Conservation (phyloP, 495 filamentous ascomycete species). For the Neurospora sp. region DNA sequence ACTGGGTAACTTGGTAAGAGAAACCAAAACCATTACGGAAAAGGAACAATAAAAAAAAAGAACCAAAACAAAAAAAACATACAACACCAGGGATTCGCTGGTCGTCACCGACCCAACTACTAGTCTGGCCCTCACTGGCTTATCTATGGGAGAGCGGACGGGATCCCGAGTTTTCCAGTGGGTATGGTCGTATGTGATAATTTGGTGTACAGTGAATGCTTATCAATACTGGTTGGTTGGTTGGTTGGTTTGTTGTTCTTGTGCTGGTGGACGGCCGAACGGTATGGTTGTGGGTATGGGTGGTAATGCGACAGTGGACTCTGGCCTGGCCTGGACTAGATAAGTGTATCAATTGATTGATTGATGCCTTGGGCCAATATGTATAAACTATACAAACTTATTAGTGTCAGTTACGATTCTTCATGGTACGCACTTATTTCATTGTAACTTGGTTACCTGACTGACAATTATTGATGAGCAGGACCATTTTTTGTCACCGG, state of each 20-base stretch:
- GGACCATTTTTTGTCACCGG: too few relatives aligned
- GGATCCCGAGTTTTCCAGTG: slow-evolving; percentile 36
- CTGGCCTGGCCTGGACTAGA: background rate
- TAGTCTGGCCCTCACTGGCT: slow-evolving; percentile 24
- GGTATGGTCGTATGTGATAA: slow-evolving; percentile 34
- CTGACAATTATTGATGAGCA: too few relatives aligned
- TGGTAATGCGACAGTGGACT: background rate
- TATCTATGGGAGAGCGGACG: slow-evolving; percentile 41
- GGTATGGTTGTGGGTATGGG: background rate
- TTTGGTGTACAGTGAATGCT: fast-evolving
- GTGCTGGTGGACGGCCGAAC: background rate
- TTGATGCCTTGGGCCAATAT: background rate
- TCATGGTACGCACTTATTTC: background rate
- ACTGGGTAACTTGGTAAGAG: background rate
- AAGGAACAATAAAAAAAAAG: background rate
- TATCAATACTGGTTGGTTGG: background rate
- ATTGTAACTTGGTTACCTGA: background rate
- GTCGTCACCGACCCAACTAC: slow-evolving; percentile 42
- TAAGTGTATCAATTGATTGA: background rate
- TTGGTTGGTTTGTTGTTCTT: too few relatives aligned
- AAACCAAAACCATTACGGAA: background rate
- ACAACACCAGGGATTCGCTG: slow-evolving; percentile 20
- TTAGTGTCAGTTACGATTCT: background rate
- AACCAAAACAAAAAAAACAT: slow-evolving; percentile 4
- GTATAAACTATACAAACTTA: too few relatives aligned